Base-by-base conservation (phyloP, 805 yeast species). In the Wickerhamomyces strasburgensis region DNA sequence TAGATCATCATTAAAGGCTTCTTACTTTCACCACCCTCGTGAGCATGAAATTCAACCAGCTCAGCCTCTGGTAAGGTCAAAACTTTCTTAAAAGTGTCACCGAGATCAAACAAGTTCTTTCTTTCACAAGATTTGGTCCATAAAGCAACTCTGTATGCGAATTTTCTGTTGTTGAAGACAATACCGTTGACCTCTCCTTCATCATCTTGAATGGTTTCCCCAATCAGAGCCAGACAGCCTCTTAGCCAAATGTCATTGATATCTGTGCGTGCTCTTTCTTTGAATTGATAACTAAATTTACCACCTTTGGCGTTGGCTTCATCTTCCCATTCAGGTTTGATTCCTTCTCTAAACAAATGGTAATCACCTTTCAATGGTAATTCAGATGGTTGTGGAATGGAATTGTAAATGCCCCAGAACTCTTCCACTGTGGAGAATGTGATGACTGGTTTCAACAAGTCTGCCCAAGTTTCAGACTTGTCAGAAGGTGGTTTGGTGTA, bases 241-340 rank as follows among this genome's bases (percentile, higher is more conserved):
- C 94, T 72, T 58, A 87, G 78, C 98, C 98, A 93, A 57, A 86
- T 71, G 51, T 88, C 95, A 62, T 89, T 90, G 60, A 87, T 80
- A 44, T 78, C 78, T 31, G 68, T 64, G 44, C 65, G 62, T 43
- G 65, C 67, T 47, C 73, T 82, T 44, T 75, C 72, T 61, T 71
- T 80, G 65, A 83, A 79, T 64, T 75, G 80, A 66, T 75, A 84
- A 29, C 84, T 72, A 96, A 96, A 93, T 68, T 85, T 87, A 57
- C 98, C 98, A 59, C 98, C 98, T 51, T 80, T 73, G 42, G 84
- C 64, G 65, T 93, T 93, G 48, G 78, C 75, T 37, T 68, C 72
- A 64, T 93, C 98, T 72, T 93, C 98, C 98, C 98, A 93, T 73
- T 93, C 98, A 39, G 98, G 98, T 64, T 86, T 83, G 56, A 93